Conservation (phyloP, 768 basidiomycete genomes). For the Pholiota molesta region DNA sequence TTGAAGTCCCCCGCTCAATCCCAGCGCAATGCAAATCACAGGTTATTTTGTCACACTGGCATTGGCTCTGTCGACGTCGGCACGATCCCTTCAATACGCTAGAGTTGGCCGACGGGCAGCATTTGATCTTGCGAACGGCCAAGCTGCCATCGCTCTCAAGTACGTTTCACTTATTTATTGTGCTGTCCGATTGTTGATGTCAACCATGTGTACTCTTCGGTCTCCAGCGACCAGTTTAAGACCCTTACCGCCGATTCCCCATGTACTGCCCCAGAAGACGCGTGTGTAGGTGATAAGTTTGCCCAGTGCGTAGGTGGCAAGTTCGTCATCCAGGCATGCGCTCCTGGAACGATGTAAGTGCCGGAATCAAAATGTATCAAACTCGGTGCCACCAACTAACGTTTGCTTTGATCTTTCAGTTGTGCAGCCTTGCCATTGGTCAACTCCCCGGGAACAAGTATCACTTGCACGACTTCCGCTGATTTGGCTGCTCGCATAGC, state of each 20-base stretch:
- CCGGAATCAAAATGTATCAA: not conserved
- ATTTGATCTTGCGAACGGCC: conserved; percentile 41
- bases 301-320: conserved; percentile 60
- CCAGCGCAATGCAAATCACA: conserved; percentile 37
- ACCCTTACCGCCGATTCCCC: conserved; percentile 34
- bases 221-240: conserved; percentile 35
- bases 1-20: not conserved
- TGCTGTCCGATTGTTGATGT: not conserved
- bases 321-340: conserved; percentile 39
- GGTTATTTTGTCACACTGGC: conserved; percentile 38
- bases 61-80: conserved; percentile 33
- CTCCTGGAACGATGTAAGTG: conserved; percentile 38
- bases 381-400: not conserved
- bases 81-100: conserved; percentile 33
- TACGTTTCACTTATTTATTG: conserved; percentile 20
- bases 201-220: not conserved
- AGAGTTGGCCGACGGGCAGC: conserved; percentile 31
- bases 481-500: conserved; percentile 52
- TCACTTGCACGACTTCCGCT: conserved; percentile 53
- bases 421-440: conserved; percentile 57
- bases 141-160: conserved; percentile 46
- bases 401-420: conserved; percentile 23
- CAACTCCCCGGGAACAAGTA: conserved; percentile 49
- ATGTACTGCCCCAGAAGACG: conserved; percentile 42
- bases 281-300: conserved; percentile 52